Evolutionary conservation across 306 rosid species (phyloP), one percentile per base, ranked within the genome.

Genomic region (Carpinus viminea): DNA sequence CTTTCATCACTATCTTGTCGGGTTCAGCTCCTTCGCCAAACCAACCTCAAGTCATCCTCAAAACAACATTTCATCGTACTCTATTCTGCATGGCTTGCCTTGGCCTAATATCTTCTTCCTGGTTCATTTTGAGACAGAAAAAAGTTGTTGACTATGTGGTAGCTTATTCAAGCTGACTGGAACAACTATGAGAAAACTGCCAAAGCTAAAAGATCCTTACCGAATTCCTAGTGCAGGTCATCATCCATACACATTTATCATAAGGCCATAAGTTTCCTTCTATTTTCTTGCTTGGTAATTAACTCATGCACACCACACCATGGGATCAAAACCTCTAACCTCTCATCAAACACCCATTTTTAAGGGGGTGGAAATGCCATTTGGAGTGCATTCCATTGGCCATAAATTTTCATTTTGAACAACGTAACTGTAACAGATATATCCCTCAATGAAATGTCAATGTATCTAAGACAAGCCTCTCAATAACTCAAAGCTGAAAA

Each of bases 401-500:
- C 52, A 68, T 18, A 65, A 65, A 65, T 34, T 65, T 65, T 11
- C 31, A 38, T 20, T 45, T 8, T 11, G 3, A 15, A 21, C 28
- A 41, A 18, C 10, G 16, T 57, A 68, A 38, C 24, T 38, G 72
- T 18, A 38, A 41, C 51, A 68, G 28, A 68, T 68, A 41, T 68
- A 4, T 68, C 38, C 72, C 52, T 68, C 51, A 1, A 43, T n/a
- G 41, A 66, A 41, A 38, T 18, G 48, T 9, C n/a, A 47, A 41
- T 41, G 72, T 4, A n/a, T 68, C 51, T 66, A 41, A 38, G 72
- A 68, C 51, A 68, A 5, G 72, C 72, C 51, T 41, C 52, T 18
- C 31, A 68, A 41, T 41, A 8, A 34, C 36, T 31, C 66, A 78
- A 78, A 70, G n/a, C 16, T 28, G n/a, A 54, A 38, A 76, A 50